phyloP scores from a whole-genome alignment of 768 basidiomycete genomes.

The Lanmaoa pseudosensibilis region DNA sequence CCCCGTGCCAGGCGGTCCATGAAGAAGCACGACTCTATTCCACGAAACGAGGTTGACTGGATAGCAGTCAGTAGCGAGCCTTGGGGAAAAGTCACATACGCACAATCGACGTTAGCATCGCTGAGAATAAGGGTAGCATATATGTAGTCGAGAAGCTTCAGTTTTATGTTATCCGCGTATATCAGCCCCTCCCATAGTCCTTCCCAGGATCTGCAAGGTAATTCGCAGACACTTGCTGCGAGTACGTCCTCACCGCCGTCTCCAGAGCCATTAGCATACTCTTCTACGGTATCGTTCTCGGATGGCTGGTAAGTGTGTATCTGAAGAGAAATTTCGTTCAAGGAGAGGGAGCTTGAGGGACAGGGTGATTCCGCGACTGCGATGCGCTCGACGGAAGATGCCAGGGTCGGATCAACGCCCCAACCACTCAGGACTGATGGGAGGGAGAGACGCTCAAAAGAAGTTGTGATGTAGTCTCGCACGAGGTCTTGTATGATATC shows the following conservation, averaged over 20 bases:
- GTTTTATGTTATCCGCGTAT: conserved; percentile 81
- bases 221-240: conserved; percentile 86
- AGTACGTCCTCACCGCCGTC: conserved; percentile 69
- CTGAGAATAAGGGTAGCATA: conserved; percentile 92
- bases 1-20: conserved; percentile 97
- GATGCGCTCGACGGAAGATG: conserved; percentile 74
- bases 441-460: conserved; percentile 65
- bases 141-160: conserved; percentile 88
- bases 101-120: conserved; percentile 83
- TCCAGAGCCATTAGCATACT: conserved; percentile 61
- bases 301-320: conserved; percentile 89
- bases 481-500: conserved; percentile 72
- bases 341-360: conserved; percentile 51
- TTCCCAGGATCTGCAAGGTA: conserved; percentile 82
- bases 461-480: conserved; percentile 49
- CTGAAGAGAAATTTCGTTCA: conserved; percentile 63
- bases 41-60: conserved; percentile 88
- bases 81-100: conserved; percentile 28
- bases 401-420: conserved; percentile 71
- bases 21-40: conserved; percentile 93
- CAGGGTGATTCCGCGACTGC: conserved; percentile 68
- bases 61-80: conserved; percentile 7
- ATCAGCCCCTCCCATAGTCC: conserved; percentile 93
- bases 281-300: conserved; percentile 66
- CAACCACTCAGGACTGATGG: conserved; percentile 77